Evolutionary conservation across 306 rosid species (phyloP).

Genomic region (Fragaria ananassa): DNA sequence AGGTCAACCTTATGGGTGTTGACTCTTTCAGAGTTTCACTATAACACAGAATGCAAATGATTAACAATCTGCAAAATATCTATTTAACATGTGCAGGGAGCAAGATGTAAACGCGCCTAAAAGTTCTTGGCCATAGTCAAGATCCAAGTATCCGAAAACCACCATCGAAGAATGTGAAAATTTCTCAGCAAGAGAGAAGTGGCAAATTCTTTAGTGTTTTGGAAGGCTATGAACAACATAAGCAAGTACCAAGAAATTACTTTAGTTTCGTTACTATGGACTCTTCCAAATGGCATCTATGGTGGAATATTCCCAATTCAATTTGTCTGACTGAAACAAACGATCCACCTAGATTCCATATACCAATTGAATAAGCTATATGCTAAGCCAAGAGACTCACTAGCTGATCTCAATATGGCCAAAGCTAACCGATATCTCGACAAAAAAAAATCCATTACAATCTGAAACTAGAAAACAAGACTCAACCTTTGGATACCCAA

Average conservation of each 20-base stretch:
- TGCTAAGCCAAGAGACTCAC: conserved; percentile 4
- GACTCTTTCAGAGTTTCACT: not conserved
- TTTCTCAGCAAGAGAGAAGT: not conserved
- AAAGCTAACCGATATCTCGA: conserved; percentile 7
- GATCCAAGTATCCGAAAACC: not conserved
- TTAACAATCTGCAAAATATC: not conserved
- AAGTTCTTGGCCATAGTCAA: not conserved
- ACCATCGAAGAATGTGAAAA: not conserved
- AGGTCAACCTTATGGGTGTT: conserved; percentile 1
- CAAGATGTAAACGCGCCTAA: not conserved
- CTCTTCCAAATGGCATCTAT: conserved; percentile 23
- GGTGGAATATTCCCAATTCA: conserved; percentile 31
- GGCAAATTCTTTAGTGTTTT: not conserved
- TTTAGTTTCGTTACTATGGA: conserved; percentile 12
- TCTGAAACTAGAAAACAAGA: conserved; percentile 14
- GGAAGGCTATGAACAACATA: conserved; percentile 1
- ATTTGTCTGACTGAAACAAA: not conserved
- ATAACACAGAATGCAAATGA: not conserved
- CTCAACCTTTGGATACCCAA: conserved; percentile 9
- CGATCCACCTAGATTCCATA: conserved; percentile 6
- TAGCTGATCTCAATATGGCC: conserved; percentile 4
- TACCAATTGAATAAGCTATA: conserved; percentile 6
- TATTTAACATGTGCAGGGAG: not conserved
- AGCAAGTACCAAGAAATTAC: conserved; percentile 22
- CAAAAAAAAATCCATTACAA: conserved; percentile 24